Evolutionary conservation across 345 rosid genomes (phyloP), one percentile per base, ranked within the genome.

Genomic region (Euphorbia tirucalli): DNA sequence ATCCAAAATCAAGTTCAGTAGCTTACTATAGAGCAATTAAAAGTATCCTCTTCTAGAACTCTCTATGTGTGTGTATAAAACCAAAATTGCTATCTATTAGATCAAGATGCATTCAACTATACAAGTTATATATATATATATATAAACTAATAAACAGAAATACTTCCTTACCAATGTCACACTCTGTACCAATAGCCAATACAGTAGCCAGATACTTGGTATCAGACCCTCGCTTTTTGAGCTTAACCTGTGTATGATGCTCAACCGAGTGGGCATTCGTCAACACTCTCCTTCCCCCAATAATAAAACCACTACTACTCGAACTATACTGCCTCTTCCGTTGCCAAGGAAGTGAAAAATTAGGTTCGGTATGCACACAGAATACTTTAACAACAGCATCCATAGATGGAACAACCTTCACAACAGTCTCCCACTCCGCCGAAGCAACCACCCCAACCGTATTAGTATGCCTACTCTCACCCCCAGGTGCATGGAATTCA

Each of bases 201-300:
- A 93, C 97, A 9, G 93, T 91, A 0, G 98, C 98, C 80, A 93
- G 65, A 59, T 89, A 93, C 85, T 91, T 93, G 0, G 90, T 87
- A 69, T 93, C 98, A 14, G 98, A 93, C 28, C 98, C 97, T 10
- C 98, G 87, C 70, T 86, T 93, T 79, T 93, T 93, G 70, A 91
- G 80, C 85, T 93, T 93, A 66, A 89, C 97, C 81, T 93, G 98
- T 2, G 97, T 91, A 48, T 89, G 87, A 78, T 93, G 96, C 80
- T 93, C 97, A 64, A 93, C 94, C 1, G 98, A 93, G 78, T 91
- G 98, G 2, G 96, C 98, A 74, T 93, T 93, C 0, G 98, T 93
- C 75, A 93, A 75, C 27, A 93, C 90, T 65, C 98, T 87, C 82
- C 79, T 83, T 41, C 94, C 91, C 3, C 85, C 86, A 21, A 91